phyloP scores from a whole-genome alignment of 2,329 filamentous ascomycete species.

The Beauveria sp. region DNA sequence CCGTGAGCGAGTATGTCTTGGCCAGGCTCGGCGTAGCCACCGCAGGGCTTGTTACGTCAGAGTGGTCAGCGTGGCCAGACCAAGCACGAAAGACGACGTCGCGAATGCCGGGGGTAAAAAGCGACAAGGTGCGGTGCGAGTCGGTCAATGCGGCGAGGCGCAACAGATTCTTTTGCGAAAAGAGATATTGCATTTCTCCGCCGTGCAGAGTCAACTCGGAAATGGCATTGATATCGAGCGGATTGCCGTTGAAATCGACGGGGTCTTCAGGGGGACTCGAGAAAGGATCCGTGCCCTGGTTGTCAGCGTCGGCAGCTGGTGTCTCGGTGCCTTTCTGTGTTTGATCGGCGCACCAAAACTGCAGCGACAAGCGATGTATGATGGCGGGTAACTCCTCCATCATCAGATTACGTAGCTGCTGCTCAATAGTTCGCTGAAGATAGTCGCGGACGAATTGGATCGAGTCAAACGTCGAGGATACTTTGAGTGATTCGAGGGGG shows the following conservation, averaged over 20 bases:
- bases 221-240: constrained; percentile 66
- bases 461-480: constrained; percentile 97
- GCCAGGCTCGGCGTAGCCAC: constrained; percentile 46
- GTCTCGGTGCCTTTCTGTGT: constrained; percentile 38
- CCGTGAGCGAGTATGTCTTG: constrained; percentile 54
- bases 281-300: constrained; percentile 69
- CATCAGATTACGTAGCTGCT: constrained; percentile 83
- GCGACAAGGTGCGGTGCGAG: constrained; percentile 80
- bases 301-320: constrained; percentile 42
- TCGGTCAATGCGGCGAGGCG: constrained; percentile 76
- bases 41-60: constrained; percentile 47
- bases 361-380: constrained; percentile 83
- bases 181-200: constrained; percentile 78
- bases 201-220: constrained; percentile 73
- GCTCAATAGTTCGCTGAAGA: constrained; percentile 91
- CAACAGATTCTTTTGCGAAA: constrained; percentile 90
- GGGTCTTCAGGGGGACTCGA: constrained; percentile 74
- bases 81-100: constrained; percentile 91
- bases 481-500: constrained; percentile 92
- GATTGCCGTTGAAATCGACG: constrained; percentile 71
- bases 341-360: constrained; percentile 85
- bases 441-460: constrained; percentile 98
- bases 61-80: constrained; percentile 69
- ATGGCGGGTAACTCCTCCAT: constrained; percentile 98
- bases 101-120: constrained; percentile 84